Conservation (phyloP, 2,329 filamentous ascomycete genomes). For the Colletotrichum filicis region DNA sequence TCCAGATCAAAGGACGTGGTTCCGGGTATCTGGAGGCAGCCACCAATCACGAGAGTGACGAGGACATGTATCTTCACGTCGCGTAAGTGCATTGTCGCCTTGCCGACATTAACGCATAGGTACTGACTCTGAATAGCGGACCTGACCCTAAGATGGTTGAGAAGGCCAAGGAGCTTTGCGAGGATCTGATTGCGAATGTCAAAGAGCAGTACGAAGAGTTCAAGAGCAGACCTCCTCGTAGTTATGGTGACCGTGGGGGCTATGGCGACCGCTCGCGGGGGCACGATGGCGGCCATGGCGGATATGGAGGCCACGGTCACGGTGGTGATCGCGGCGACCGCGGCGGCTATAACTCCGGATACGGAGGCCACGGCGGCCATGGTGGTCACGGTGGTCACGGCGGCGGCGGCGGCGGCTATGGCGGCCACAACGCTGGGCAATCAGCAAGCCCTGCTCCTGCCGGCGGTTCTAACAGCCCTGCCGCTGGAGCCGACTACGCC, state of each 20-base stretch:
- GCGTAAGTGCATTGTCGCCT: conserved; percentile 70
- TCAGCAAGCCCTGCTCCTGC: conserved; percentile 41
- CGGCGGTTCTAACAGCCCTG: conserved; percentile 49
- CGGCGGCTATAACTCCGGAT: conserved; percentile 30
- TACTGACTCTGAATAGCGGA: conserved; percentile 68
- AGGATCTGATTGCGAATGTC: conserved; percentile 88
- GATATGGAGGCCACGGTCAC: conserved; percentile 40
- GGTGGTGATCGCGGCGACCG: conserved; percentile 50
- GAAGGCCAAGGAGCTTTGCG: conserved; percentile 87
- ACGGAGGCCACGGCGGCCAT: conserved; percentile 50
- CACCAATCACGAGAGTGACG: conserved; percentile 91
- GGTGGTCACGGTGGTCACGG: conserved; percentile 51
- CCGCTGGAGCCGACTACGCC: conserved; percentile 69
- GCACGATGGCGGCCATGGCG: conserved; percentile 48
- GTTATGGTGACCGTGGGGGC: conserved; percentile 60
- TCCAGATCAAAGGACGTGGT: conserved; percentile 97
- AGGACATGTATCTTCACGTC: conserved; percentile 96
- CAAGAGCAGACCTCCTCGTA: conserved; percentile 82
- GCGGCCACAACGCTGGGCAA: conserved; percentile 35
- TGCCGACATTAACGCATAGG: background rate
- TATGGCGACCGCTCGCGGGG: conserved; percentile 56
- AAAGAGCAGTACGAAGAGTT: conserved; percentile 90
- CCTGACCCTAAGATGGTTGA: conserved; percentile 89
- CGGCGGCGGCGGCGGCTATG: conserved; percentile 47
- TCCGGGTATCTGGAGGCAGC: conserved; percentile 93